Base-by-base conservation (phyloP, 2,329 filamentous ascomycete species). In the Sporothrix globosa region DNA sequence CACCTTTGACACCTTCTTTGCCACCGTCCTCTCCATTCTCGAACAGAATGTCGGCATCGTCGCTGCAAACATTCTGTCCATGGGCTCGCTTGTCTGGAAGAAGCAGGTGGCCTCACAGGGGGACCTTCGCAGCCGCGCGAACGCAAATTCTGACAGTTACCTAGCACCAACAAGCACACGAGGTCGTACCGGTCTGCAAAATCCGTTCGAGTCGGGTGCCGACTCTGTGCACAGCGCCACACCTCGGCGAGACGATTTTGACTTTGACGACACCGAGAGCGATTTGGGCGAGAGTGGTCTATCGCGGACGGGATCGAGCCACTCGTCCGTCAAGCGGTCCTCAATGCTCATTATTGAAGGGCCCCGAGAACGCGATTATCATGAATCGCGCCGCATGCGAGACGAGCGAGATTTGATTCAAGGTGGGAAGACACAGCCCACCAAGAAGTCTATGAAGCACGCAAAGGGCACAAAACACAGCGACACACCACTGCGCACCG, bases 31-130 rank as follows among this genome's bases (percentile, higher is more conserved):
- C 46, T 76, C 77, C 17, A 75, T 79, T 6, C 74, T 81, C 13
- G 78, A 80, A 67, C 77, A 80, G 69, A 82, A 81, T 74, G 63
- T 80, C n/a, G 76, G 77, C 70, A 78, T 82, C 34, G 72, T 80
- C 11, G 76, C 79, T 10, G 77, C 80, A 50, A 81, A 81, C 72
- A 74, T 81, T 14, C 74, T 81, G 0, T 77, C 78, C 30, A 74
- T 81, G 34, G 76, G 78, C 2, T 74, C 78, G 3, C 74, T 80
- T 41, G 78, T 78, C 72, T 75, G 75, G 54, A 66, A 70, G 1
- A 39, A 41, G 21, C 67, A 73, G 56, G 56, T 19, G 7, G 19
- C 56, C 73, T 71, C 27, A 19, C 48, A 11, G 19, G 52, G 39
- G 56, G 56, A 41, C 17, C 56, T 30, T 17, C 34, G 56, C 19